Evolutionary conservation across 192 early-diverging fungal genomes (phyloP), one percentile per base, ranked within the genome.

Genomic region (Coemansia sp.): DNA sequence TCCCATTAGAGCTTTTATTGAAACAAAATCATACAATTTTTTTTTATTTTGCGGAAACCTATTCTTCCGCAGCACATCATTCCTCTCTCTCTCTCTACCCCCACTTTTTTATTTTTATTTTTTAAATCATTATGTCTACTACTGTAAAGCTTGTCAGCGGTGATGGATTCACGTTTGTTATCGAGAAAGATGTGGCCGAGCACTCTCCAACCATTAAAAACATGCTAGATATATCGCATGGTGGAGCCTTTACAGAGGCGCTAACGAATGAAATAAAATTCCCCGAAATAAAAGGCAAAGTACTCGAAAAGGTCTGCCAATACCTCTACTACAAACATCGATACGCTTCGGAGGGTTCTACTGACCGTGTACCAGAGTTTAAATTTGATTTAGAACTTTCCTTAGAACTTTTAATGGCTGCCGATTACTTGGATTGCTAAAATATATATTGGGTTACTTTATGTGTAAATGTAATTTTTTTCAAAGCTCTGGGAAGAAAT

Each of bases 381-480:
- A 77, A 82, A 20, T 94, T 99, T 67, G 93, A 97, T 13, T 89
- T 94, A 20, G 92, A 97, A 72, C 86, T 95, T 18, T 93, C 93
- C 0, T 77, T 97, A 63, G 97, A 99, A 73, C 87, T 96, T 18
- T 72, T 99, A 44, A 96, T 96, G 94, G 95, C 94, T 20, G 93
- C 96, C 1, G 96, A 99, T 77, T 99, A 96, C 73, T 76, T 99
- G 61, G 97, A 98, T 73, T 95, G 94, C 83, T 93, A 82, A 78
- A 57, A 27, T 27, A 27, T 27, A 27, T 27, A 27, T 27, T 27
- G 27, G 27, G 27, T 27, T 27, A 27, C 27, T 27, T 27, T 27
- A 27, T 27, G 27, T 27, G 27, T 27, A 27, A 27, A 27, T 27
- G 27, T 27, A 27, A 27, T 27, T 57, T 49, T 65, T 34, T 44